A percentile compares a stretch with the other conserved stretches of the same genome.
phyloP scores from a whole-genome alignment of 441 rosid species.

The Francoa sonchifolia region DNA sequence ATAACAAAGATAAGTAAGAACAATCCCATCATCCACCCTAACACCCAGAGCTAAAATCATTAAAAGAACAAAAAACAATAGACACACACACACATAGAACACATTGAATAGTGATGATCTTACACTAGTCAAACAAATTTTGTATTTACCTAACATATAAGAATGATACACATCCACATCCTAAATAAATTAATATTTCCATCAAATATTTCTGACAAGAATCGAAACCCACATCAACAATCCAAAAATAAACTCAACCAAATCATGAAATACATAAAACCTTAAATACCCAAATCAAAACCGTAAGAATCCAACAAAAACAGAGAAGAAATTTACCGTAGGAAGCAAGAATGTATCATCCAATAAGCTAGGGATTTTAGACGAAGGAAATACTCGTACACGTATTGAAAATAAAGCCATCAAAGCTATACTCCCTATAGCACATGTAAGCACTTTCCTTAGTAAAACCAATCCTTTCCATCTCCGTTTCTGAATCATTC shows the following conservation, averaged over 20 bases:
- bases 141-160: too few species aligned
- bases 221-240: not conserved
- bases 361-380: conserved; percentile 31
- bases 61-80: too few species aligned
- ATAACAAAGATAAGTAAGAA: not conserved
- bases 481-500: conserved; percentile 47
- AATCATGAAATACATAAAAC: not conserved
- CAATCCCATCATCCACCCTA: too few species aligned
- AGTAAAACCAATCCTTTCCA: conserved; percentile 23
- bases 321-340: conserved; percentile 11
- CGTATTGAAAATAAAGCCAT: conserved; percentile 49
- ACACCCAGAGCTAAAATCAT: too few species aligned
- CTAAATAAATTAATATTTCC: too few species aligned
- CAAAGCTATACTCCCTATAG: conserved; percentile 44
- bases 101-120: too few species aligned
- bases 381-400: conserved; percentile 43
- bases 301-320: not conserved
- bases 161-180: too few species aligned
- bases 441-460: conserved; percentile 50
- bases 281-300: not conserved
- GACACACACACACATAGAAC: too few species aligned
- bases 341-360: conserved; percentile 40
- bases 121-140: too few species aligned
- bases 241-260: not conserved
- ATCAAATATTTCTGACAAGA: too few species aligned